phyloP scores from a whole-genome alignment of 2,329 filamentous ascomycete genomes.

The Penicillium brasilianum region DNA sequence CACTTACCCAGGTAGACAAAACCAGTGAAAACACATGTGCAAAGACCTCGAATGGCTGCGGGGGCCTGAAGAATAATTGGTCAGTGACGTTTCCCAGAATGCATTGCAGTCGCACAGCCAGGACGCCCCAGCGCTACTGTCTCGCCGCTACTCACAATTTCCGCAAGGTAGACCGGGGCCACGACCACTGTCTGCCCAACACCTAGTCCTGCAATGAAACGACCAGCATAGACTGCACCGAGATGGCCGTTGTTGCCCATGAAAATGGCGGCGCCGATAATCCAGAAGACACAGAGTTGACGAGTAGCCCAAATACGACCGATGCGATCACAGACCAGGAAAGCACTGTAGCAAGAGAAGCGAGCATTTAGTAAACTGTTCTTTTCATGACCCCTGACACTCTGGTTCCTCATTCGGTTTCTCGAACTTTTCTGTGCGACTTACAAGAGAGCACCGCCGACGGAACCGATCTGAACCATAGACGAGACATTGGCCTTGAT shows the following conservation, averaged over 20 bases:
- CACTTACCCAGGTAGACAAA: constrained; percentile 63
- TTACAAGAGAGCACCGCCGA: constrained; percentile 69
- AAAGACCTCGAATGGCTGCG: constrained; percentile 71
- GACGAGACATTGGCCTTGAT: constrained; percentile 77
- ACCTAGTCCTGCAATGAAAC: constrained; percentile 52
- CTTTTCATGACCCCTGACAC: too few species aligned
- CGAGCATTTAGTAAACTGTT: neutral
- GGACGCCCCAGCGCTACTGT: neutral
- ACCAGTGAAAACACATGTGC: constrained; percentile 72
- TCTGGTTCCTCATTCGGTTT: neutral
- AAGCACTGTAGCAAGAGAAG: constrained; percentile 48
- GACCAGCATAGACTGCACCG: constrained; percentile 50
- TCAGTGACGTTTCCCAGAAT: neutral
- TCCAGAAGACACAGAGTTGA: constrained; percentile 50
- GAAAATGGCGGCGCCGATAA: constrained; percentile 50
- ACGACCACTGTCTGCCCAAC: constrained; percentile 52
- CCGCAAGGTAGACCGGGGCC: constrained; percentile 72
- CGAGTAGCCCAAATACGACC: constrained; percentile 48
- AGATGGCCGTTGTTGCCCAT: constrained; percentile 47
- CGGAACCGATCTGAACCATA: constrained; percentile 81
- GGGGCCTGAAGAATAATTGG: constrained; percentile 51
- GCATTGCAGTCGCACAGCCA: neutral
- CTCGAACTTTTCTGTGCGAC: constrained; percentile 21
- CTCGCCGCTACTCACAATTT: constrained; percentile 57
- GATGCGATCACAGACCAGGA: constrained; percentile 55